Base-by-base conservation (phyloP, 768 basidiomycete species). In the Phaeolepiota aurea region DNA sequence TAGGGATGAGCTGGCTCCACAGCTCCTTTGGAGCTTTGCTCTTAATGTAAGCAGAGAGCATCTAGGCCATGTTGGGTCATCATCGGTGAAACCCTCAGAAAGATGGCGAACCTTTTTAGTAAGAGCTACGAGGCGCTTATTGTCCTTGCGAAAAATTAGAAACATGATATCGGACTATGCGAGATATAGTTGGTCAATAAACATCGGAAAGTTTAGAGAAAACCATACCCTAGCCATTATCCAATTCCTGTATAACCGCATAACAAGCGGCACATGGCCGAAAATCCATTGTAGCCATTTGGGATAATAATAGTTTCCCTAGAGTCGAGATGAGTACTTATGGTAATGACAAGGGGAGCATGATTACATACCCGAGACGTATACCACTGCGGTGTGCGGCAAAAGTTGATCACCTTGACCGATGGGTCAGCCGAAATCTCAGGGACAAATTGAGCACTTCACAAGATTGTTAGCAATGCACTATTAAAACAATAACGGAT, bases 391-490 rank as follows among this genome's bases (percentile, higher is more conserved):
- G 75, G 76, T 30, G 72, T 78, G 38, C 80, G 63, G 44, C 69
- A 73, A 50, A 82, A 76, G 52, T 82, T 76, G 42, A 73, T 59
- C 14, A 81, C 64, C 44, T 71, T 52, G 12, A 71, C 68, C 4
- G 69, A 64, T 7, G 67, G 59, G 44, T 78, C 74, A 31, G 54
- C 50, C 12, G 76, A 61, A 42, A 79, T 76, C 44, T 63, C 50
- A 9, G 77, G 75, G n/a, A 78, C 53, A 33, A 79, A 68, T 52
- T 84, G 80, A 4, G 79, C 75, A 14, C 79, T 80, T 41, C 16
- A 54, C 25, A 11, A 20, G 30, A 42, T 20, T 47, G 22, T 53
- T 19, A 38, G 11, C 25, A 32, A 12, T 10, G 20, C 9, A 23
- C 48, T 4, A 23, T 7, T 25, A n/a, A 25, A 38, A 28, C 16